Conservation (phyloP, 106 monocot genomes). For the Amphibolis antarctica region DNA sequence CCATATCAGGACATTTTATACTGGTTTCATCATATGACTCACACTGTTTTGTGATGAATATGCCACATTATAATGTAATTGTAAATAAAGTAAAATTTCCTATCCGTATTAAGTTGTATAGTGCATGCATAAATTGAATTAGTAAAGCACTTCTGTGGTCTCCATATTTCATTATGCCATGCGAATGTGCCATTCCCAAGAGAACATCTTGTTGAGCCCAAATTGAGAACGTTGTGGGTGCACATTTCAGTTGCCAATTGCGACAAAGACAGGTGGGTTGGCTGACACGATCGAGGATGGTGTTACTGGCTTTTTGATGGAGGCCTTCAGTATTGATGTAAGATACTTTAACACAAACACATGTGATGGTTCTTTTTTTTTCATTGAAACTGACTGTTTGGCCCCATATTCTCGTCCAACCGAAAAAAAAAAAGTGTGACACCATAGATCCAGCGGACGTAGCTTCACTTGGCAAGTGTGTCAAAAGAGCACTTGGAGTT, state of each 20-base stretch:
- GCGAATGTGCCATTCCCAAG: too few relatives aligned
- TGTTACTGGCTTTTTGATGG: conserved; percentile 82
- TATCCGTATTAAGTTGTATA: too few relatives aligned
- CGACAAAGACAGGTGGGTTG: conserved; percentile 64
- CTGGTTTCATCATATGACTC: too few relatives aligned
- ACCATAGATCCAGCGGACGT: conserved; percentile 46
- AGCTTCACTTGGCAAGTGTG: conserved; percentile 27
- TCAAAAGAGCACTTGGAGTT: conserved; percentile 41
- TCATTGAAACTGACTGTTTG: neutral
- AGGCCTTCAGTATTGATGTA: conserved; percentile 63
- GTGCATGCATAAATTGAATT: too few relatives aligned
- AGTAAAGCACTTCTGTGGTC: too few relatives aligned
- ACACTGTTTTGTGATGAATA: too few relatives aligned
- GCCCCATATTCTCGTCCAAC: neutral
- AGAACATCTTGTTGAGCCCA: too few relatives aligned
- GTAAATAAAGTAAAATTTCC: too few relatives aligned
- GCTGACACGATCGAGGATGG: conserved; percentile 79
- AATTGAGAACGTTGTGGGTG: too few relatives aligned
- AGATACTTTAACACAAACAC: neutral
- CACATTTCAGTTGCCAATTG: conserved; percentile 39
- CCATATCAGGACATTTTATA: too few relatives aligned
- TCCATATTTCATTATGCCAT: too few relatives aligned
- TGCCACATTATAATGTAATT: too few relatives aligned
- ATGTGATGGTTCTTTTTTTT: neutral
- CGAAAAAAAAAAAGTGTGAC: conserved; percentile 68